Evolutionary conservation across 2,329 filamentous ascomycete species (phyloP), one percentile per base, ranked within the genome.

Genomic region (Anisogramma anomala): DNA sequence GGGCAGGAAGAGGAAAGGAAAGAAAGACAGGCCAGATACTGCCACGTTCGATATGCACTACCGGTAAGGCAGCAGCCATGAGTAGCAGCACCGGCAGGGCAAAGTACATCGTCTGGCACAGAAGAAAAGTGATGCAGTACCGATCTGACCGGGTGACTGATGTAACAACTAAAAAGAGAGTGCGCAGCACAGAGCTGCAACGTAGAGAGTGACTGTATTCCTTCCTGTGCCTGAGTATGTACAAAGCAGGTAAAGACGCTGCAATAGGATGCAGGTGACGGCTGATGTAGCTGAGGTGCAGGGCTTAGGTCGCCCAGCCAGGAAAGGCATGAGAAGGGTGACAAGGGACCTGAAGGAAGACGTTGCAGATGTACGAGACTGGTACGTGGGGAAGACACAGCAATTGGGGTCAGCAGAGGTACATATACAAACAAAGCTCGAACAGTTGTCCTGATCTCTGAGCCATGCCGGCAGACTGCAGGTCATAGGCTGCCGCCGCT

Each of bases 81-180:
- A 41, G 33, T 18, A 30, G 18, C 25, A 36, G 32, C n/a, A 10
- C 27, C 19, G n/a, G n/a, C n/a, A n/a, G n/a, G n/a, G 36, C 25
- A 17, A 15, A 23, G 26, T 19, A 33, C 22, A 20, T 36, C 28
- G 36, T 30, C 33, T 33, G 36, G 28, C 27, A 39, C 14, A 20
- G 14, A 33, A 30, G 36, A 28, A 39, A 20, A 36, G 36, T 36
- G 41, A 41, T 37, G 34, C 27, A 38, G 45, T 41, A 39, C 38
- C 35, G 39, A 35, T 47, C 45, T 47, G 45, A 47, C 41, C 36
- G 33, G 45, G 44, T 47, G 45, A 47, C 45, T 47, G 45, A 44
- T 47, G 28, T 41, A 25, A 39, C 45, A 25, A 39, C 39, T 26
- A 33, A 42, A 26, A 31, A 36, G 33, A 32, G 15, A 17, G 35